phyloP scores from a whole-genome alignment of 1,139 yeast species.

The Suhomyces guaymorum region DNA sequence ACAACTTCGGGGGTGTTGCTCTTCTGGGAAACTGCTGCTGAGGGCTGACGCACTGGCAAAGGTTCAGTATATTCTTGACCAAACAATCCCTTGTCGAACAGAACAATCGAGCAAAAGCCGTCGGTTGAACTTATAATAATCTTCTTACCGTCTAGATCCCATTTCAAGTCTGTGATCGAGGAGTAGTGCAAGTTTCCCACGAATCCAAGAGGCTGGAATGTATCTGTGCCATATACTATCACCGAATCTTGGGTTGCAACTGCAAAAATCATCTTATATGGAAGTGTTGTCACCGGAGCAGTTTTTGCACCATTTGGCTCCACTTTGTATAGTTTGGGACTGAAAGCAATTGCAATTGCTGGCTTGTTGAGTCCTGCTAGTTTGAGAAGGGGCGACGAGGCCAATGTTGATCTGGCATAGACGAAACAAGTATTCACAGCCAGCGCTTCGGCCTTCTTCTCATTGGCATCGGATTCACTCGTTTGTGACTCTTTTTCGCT shows the following conservation, averaged over 20 bases:
- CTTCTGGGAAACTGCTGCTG: not conserved
- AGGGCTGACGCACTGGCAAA: not conserved
- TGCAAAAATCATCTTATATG: constrained; percentile 84
- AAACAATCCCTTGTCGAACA: constrained; percentile 51
- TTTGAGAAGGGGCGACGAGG: constrained; percentile 69
- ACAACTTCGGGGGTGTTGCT: not conserved
- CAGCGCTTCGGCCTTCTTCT: constrained; percentile 6
- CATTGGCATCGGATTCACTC: constrained; percentile 10
- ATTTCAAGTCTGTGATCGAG: constrained; percentile 80
- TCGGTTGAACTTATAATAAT: constrained; percentile 86
- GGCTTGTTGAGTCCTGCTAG: constrained; percentile 82
- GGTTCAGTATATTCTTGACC: constrained; percentile 38
- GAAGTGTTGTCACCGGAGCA: constrained; percentile 52
- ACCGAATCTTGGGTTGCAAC: constrained; percentile 93
- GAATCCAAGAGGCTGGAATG: constrained; percentile 65
- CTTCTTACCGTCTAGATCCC: constrained; percentile 78
- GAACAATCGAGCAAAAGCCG: constrained; percentile 80
- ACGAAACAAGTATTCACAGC: constrained; percentile 67
- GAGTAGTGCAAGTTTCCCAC: constrained; percentile 84
- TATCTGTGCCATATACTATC: constrained; percentile 76
- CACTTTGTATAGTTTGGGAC: constrained; percentile 60
- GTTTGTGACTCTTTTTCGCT: constrained; percentile 8
- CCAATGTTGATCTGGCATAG: constrained; percentile 68
- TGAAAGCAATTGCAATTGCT: constrained; percentile 78
- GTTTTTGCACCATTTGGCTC: too few species aligned